These are phyloP conservation scores for Pleurotus giganteus DNA, from an alignment of 768 basidiomycete genomes.

Conservation along the genomic window DNA sequence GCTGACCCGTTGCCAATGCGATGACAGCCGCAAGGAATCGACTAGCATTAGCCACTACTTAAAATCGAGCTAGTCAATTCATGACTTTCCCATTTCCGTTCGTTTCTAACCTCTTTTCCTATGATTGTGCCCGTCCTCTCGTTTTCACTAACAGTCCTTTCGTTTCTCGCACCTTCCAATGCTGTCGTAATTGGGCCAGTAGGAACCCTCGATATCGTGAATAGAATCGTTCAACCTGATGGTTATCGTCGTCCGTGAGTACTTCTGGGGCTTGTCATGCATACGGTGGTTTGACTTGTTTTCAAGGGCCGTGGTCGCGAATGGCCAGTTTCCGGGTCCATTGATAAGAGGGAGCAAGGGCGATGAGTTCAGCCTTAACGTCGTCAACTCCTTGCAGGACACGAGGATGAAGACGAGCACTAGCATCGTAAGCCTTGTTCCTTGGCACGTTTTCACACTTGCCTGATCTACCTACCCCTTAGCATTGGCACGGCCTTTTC, in stretches of 20 bases:
- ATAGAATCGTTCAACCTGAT: conserved; percentile 9
- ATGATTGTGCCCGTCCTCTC: conserved; percentile 8
- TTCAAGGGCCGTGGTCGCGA: conserved; percentile 42
- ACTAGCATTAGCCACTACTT: conserved; percentile 5
- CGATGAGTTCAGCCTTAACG: conserved; percentile 17
- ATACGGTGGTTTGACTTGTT: not conserved
- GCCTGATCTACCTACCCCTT: not conserved
- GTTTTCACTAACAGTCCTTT: conserved; percentile 9
- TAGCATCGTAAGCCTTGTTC: conserved; percentile 30
- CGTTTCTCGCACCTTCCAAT: conserved; percentile 4
- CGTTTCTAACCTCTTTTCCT: conserved; percentile 10
- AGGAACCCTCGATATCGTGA: conserved; percentile 9
- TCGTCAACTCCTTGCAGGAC: conserved; percentile 3
- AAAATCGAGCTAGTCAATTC: conserved; percentile 5
- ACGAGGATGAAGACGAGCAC: conserved; percentile 2
- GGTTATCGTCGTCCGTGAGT: conserved; percentile 12
- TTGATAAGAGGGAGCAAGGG: conserved; percentile 38
- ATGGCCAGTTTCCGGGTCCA: conserved; percentile 32
- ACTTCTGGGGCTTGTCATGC: not conserved
- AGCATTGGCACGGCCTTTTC: conserved; percentile 36
- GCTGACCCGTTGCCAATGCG: not conserved
- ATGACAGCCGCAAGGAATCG: not conserved
- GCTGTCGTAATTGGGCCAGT: conserved; percentile 11
- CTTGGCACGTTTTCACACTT: not conserved
- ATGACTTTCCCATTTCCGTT: conserved; percentile 10